Base-by-base conservation (phyloP, 129 eudicot genomes). In the Flaveria linearis region DNA sequence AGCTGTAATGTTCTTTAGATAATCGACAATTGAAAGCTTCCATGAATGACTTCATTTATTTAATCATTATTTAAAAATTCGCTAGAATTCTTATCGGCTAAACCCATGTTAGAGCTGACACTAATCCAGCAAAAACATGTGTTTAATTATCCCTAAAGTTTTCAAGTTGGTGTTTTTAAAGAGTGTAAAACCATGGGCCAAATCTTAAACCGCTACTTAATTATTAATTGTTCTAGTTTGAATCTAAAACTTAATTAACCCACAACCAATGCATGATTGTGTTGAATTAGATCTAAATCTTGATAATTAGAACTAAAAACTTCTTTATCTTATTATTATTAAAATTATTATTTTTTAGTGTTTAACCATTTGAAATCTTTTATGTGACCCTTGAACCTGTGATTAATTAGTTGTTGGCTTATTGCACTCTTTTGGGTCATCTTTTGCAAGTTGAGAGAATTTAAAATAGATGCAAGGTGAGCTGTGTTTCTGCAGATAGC, bases 41-140 rank as follows among this genome's bases (percentile, higher is more conserved):
- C 74, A 80, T 73, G 83, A 22, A 73, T 73, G 45, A 73, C 78
- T 73, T 74, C 15, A 42, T 66, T 43, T 36, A 5, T 50, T 36
- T 71, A 62, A 26, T 46, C 36, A 74, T 63, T 42, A 28, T 74
- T 74, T 67, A 71, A 25, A 17, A 79, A 61, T 30, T 49, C 63
- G 43, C 67, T 62, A 45, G 65, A 74, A 67, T 74, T 56, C 53
- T 80, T 74, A 67, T 68, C 76, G 11, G 63, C 71, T 74, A 74
- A 74, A 80, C 84, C 84, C 84, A 80, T 80, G 84, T 80, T 80
- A 80, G 71, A 57, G 68, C 84, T 80, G 84, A 80, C 84, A 80
- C 75, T 80, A 73, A 73, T 80, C 79, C 84, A 73, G 79, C 84
- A 68, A 74, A 68, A 80, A 74, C 71, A 68, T 74, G 76, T 68